Conservation (phyloP, 2,329 filamentous ascomycete genomes). For the Triangularia verruculosa region DNA sequence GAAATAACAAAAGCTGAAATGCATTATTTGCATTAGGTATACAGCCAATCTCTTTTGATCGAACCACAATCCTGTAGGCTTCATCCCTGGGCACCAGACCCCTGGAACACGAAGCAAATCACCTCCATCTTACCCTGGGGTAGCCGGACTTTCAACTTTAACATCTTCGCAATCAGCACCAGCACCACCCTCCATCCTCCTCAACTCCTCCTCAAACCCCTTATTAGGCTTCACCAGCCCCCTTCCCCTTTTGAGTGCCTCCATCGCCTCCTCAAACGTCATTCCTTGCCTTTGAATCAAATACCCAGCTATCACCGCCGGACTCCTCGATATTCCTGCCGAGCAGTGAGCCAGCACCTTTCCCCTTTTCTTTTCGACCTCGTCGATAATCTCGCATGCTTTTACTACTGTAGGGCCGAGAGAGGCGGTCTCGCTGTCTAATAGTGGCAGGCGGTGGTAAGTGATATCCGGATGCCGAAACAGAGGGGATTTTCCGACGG, state of each 20-base stretch:
- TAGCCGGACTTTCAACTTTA: no score
- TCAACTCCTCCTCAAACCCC: constrained; percentile 13
- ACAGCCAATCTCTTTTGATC: no score
- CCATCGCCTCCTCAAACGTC: constrained; percentile 6
- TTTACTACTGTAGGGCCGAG: neutral
- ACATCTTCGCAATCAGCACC: neutral
- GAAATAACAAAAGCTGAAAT: no score
- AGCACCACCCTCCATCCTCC: neutral
- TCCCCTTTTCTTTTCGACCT: neutral
- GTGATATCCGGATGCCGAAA: neutral
- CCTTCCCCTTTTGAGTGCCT: neutral
- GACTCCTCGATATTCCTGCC: constrained; percentile 14
- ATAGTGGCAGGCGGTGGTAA: constrained; percentile 8
- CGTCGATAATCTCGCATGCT: constrained; percentile 12
- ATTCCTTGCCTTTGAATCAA: constrained; percentile 7
- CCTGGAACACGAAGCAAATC: no score
- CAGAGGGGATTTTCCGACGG: constrained; percentile 11
- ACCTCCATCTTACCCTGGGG: no score
- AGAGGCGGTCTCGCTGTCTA: constrained; percentile 6
- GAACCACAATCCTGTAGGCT: no score
- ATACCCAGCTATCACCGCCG: constrained; percentile 12
- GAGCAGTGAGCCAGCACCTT: constrained; percentile 17
- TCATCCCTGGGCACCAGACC: no score
- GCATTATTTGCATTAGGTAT: no score
- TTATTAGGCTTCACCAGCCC: constrained; percentile 10